These are phyloP conservation scores for Zasmidium citrigriseum DNA, from an alignment of 2,329 filamentous ascomycete genomes.

Conservation along the genomic window DNA sequence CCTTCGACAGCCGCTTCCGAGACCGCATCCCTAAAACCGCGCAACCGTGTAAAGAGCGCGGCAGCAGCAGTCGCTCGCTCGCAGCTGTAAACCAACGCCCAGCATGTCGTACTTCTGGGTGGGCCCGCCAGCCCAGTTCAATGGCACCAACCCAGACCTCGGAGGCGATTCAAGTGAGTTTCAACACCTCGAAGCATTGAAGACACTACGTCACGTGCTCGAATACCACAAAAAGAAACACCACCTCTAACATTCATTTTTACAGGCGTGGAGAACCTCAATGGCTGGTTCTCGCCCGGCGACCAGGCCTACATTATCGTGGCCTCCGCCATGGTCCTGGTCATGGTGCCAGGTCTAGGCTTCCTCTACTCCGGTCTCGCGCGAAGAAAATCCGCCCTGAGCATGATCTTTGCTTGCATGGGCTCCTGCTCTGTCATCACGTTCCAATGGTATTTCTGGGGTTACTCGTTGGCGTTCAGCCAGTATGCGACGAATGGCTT, in stretches of 20 bases:
- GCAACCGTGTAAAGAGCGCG: neutral
- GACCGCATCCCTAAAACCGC: neutral
- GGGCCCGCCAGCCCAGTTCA: slow-evolving; percentile 48
- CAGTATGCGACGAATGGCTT: slow-evolving; percentile 77
- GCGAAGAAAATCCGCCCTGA: slow-evolving; percentile 94
- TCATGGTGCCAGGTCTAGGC: slow-evolving; percentile 96
- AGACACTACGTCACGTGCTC: slow-evolving; percentile 14
- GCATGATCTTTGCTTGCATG: slow-evolving; percentile 97
- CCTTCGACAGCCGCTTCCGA: neutral
- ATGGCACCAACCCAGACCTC: slow-evolving; percentile 58
- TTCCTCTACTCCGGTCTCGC: slow-evolving; percentile 97
- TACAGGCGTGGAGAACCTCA: slow-evolving; percentile 79
- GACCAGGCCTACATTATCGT: slow-evolving; percentile 94
- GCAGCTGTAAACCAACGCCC: slow-evolving; percentile 6
- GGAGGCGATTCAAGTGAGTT: slow-evolving; percentile 79
- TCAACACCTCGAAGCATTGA: neutral
- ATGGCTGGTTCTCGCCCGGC: slow-evolving; percentile 91
- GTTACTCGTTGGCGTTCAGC: slow-evolving; percentile 93
- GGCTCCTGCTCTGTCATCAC: slow-evolving; percentile 86
- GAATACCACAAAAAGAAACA: slow-evolving; percentile 8
- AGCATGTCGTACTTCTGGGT: slow-evolving; percentile 53
- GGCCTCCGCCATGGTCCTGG: slow-evolving; percentile 84
- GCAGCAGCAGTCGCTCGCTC: neutral
- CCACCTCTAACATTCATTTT: neutral
- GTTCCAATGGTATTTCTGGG: slow-evolving; percentile 99